A percentile compares a stretch with the other conserved stretches of the same genome.
These are phyloP conservation scores for Cordyceps farinosa DNA, from an alignment of 2,329 filamentous ascomycete species.

Conservation along the genomic window DNA sequence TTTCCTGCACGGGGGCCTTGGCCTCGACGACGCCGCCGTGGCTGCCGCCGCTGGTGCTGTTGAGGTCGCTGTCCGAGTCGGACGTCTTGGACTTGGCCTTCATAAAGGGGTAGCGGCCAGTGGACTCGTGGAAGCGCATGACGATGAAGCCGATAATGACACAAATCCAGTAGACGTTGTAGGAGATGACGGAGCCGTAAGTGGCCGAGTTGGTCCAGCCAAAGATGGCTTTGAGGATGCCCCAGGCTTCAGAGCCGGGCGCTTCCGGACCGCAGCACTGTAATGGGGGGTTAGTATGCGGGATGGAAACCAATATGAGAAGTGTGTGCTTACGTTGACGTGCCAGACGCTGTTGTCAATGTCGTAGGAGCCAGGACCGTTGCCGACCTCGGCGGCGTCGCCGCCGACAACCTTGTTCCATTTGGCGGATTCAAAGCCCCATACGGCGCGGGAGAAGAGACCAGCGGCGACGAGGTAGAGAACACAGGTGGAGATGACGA, in stretches of 20 bases:
- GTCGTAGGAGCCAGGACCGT: constrained; percentile 73
- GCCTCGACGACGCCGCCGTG: constrained; percentile 23
- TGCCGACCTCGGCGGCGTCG: constrained; percentile 46
- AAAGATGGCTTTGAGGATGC: constrained; percentile 79
- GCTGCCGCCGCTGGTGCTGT: constrained; percentile 27
- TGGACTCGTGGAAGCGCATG: constrained; percentile 64
- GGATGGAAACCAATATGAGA: constrained; percentile 4
- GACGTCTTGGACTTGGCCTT: constrained; percentile 29
- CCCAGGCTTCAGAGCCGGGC: constrained; percentile 76
- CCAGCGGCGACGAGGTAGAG: constrained; percentile 82
- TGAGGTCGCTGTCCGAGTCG: constrained; percentile 19
- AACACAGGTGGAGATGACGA: constrained; percentile 78
- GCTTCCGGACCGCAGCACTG: constrained; percentile 73
- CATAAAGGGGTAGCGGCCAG: constrained; percentile 47
- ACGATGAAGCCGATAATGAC: constrained; percentile 66
- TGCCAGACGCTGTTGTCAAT: constrained; percentile 78
- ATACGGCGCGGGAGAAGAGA: constrained; percentile 73
- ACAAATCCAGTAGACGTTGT: constrained; percentile 82
- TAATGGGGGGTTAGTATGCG: not conserved
- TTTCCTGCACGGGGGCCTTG: constrained; percentile 27
- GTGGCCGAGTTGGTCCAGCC: constrained; percentile 89
- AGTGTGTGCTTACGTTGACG: constrained; percentile 58
- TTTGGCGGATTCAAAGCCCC: constrained; percentile 66
- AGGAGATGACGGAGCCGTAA: constrained; percentile 80
- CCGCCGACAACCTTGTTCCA: constrained; percentile 65